These are phyloP conservation scores for Lecanicillium sp. DNA, from an alignment of 2,329 filamentous ascomycete genomes.

Conservation along the genomic window DNA sequence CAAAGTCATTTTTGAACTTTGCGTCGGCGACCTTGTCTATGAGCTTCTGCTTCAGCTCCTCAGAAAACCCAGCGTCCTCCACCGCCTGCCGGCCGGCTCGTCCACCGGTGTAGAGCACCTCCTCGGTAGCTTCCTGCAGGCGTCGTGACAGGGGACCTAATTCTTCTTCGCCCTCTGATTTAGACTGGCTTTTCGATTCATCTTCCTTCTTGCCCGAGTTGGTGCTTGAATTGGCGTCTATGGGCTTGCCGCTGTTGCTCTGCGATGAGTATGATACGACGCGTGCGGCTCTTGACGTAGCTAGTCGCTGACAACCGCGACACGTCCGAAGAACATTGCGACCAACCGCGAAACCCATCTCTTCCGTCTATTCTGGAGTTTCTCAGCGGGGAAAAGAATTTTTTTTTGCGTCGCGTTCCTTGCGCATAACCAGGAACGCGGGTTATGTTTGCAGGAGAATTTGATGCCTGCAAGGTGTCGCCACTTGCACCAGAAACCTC, in stretches of 20 bases:
- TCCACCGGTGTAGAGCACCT: slow-evolving; percentile 54
- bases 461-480: not conserved
- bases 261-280: slow-evolving; percentile 4
- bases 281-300: not conserved
- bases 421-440: not conserved
- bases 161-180: slow-evolving; percentile 13
- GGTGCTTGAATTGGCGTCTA: not conserved
- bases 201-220: slow-evolving; percentile 9
- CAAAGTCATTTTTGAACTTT: slow-evolving; percentile 47
- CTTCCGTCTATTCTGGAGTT: not conserved
- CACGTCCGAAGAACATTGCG: not conserved
- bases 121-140: slow-evolving; percentile 57
- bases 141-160: slow-evolving; percentile 49
- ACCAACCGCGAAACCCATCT: not conserved
- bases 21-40: slow-evolving; percentile 51
- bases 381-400: not conserved
- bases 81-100: slow-evolving; percentile 52
- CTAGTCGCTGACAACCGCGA: not conserved
- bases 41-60: slow-evolving; percentile 54
- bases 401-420: not conserved
- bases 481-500: slow-evolving; percentile 4
- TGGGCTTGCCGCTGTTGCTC: not conserved
- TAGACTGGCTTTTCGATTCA: not conserved
- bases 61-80: slow-evolving; percentile 57
- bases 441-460: not conserved